Evolutionary conservation across 2,329 filamentous ascomycete species (phyloP), one percentile per base, ranked within the genome.

Genomic region (Teratosphaeria gauchensis): DNA sequence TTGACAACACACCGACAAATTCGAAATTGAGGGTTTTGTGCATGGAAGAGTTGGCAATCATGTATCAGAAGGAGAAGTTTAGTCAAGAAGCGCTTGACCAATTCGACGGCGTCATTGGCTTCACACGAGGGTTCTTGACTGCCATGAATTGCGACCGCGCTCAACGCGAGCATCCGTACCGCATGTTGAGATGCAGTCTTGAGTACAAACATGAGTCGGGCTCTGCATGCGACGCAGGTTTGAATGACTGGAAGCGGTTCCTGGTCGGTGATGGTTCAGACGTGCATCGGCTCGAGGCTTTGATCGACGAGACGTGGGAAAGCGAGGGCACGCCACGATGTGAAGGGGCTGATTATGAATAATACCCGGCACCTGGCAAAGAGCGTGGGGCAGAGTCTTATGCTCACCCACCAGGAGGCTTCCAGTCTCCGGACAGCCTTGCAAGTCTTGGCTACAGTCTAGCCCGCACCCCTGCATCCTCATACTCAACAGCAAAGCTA

Each of bases 401-500:
- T 28, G 24, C 24, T 28, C 24, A 28, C 24, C 2, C 24, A 28
- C 24, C 4, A 2, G 24, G 24, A 28, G 24, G 24, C 24, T 28
- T 28, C 24, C 2, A 28, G 24, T 28, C 24, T 28, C 4, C 24
- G 24, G 24, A 28, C 24, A 28, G 24, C 24, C 24, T 28, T 16
- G 35, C 35, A 42, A 42, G n/a, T 16, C 4, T 1, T 14, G 31
- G 14, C 51, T 21, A 58, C 42, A 48, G 9, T n/a, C n/a, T 24
- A 21, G 42, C 42, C 21, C 19, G 16, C 16, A 4, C 16, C 19
- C 16, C n/a, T 3, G 4, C 42, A 48, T 48, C 42, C 16, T 48
- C 42, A 60, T 65, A 65, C 24, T 63, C 51, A 7, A 65, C 54
- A 28, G 51, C 62, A 38, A 60, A 60, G 32, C 57, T 63, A 28